These are phyloP conservation scores for Nicotiana obtusifolia DNA, from an alignment of 257 asterid genomes.

Conservation along the genomic window DNA sequence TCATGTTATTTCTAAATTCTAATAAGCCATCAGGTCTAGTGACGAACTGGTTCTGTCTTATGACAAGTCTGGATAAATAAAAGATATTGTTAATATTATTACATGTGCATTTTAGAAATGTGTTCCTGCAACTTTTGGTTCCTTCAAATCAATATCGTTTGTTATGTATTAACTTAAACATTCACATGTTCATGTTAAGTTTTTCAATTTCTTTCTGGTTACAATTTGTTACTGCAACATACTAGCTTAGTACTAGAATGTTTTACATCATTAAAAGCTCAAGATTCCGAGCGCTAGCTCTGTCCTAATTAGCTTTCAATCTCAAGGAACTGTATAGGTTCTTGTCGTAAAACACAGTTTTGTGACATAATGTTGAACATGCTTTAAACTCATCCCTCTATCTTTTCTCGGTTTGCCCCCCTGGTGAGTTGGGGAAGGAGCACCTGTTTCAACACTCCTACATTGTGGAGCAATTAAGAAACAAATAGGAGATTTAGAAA, in stretches of 20 bases:
- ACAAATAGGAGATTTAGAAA: background rate
- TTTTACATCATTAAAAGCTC: background rate
- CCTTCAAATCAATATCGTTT: background rate
- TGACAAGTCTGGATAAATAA: background rate
- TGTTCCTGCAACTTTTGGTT: background rate
- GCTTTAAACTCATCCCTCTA: background rate
- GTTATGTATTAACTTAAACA: background rate
- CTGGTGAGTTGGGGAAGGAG: background rate
- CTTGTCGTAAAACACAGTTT: background rate
- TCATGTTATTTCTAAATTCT: background rate
- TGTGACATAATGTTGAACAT: background rate
- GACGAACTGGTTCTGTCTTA: background rate
- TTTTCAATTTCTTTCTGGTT: background rate
- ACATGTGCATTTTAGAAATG: background rate
- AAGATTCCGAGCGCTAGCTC: background rate
- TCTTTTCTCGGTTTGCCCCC: background rate
- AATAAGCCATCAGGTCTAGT: background rate
- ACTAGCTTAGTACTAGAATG: background rate
- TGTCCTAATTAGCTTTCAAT: background rate
- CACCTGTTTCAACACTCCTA: background rate
- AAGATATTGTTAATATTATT: background rate
- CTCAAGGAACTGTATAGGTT: background rate
- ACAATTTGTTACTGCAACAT: background rate
- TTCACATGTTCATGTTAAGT: background rate
- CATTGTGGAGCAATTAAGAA: background rate